Base-by-base conservation (phyloP, 345 rosid species). In the Angophora floribunda region DNA sequence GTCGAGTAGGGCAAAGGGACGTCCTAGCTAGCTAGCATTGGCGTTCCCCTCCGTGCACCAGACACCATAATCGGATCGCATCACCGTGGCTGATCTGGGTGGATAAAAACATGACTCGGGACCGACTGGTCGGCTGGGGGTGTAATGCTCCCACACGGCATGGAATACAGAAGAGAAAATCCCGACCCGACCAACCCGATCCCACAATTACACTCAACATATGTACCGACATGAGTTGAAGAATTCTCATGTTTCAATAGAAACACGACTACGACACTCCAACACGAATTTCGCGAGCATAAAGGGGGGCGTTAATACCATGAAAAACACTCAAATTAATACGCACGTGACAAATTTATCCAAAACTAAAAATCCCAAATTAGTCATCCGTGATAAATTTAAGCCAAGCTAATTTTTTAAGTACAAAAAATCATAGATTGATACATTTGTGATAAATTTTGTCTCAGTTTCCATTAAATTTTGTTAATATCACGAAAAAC, bases 311-410 rank as follows among this genome's bases (percentile, higher is more conserved):
- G 0, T 16, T 52, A 17, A 52, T 2, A 16, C 6, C 17, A 51
- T 51, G 5, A 52, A 53, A 52, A 53, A 53, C 17, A 7, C 24
- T 53, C 19, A n/a, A n/a, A 63, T 0, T 13, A 0, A n/a, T 63
- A 6, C 3, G 1, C 6, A 14, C 2, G 2, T n/a, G 2, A n/a
- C 0, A 2, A 15, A 65, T 65, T 65, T 30, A 30, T 1, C 7
- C 0, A 2, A 14, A 65, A 14, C 1, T 55, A 55, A 22, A 55
- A 55, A 22, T 55, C 12, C 22, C 11, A 22, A 55, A 55, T 21
- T 22, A 2, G 22, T 55, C 2, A 55, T 1, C 21, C 4, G 3
- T 9, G 5, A 55, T 55, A 55, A 22, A 22, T 55, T 55, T 55
- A 36, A 36, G 41, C 41, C 41, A 36, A 36, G 41, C 41, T 36